These are phyloP conservation scores for Gastrolobium villosum DNA, from an alignment of 306 rosid species.

Conservation along the genomic window DNA sequence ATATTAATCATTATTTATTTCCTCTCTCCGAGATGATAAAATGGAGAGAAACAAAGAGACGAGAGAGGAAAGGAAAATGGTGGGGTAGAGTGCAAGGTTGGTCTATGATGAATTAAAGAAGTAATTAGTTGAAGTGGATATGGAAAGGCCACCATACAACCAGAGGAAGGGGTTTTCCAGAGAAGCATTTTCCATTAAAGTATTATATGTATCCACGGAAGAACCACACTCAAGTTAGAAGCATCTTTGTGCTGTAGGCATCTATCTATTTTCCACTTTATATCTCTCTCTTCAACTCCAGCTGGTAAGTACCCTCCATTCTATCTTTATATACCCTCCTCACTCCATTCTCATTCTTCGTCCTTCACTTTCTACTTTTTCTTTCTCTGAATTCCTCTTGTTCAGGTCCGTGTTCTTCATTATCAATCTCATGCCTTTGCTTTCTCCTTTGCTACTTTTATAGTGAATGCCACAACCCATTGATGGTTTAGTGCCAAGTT, in stretches of 20 bases:
- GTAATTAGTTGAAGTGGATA: conserved; percentile 61
- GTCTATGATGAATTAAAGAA: conserved; percentile 49
- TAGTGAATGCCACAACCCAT: conserved; percentile 26
- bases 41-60: conserved; percentile 26
- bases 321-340: conserved; percentile 68
- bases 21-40: conserved; percentile 42
- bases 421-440: conserved; percentile 8
- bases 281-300: conserved; percentile 46
- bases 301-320: conserved; percentile 55
- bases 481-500: conserved; percentile 34
- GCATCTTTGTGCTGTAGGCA: conserved; percentile 36
- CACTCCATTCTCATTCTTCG: conserved; percentile 49
- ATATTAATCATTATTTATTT: too few species aligned
- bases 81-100: conserved; percentile 73
- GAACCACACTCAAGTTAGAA: conserved; percentile 44
- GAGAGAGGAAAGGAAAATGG: conserved; percentile 36
- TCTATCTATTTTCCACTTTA: neutral
- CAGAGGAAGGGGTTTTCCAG: conserved; percentile 19
- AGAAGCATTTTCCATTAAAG: conserved; percentile 51
- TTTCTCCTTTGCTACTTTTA: neutral
- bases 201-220: conserved; percentile 33
- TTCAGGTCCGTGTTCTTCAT: conserved; percentile 61
- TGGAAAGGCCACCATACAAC: conserved; percentile 70
- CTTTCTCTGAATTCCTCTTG: conserved; percentile 72
- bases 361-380: conserved; percentile 48